Evolutionary conservation across 2,329 filamentous ascomycete species (phyloP).

Genomic region (Beauveria rudraprayagi): DNA sequence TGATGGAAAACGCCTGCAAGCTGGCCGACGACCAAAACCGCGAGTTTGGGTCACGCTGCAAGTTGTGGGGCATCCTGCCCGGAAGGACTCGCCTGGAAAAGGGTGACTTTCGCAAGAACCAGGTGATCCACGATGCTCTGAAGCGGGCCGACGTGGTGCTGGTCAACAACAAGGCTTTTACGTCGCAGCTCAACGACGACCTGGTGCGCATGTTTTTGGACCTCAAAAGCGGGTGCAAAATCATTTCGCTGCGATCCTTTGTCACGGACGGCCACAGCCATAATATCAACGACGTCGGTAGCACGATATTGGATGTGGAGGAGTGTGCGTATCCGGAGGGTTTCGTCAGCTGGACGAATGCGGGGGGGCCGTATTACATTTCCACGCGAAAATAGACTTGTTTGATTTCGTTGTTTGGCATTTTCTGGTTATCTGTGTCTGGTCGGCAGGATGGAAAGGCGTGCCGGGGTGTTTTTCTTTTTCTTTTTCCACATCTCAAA

Average conservation of each 20-base stretch:
- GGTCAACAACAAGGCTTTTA: slow-evolving; percentile 97
- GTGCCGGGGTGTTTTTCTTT: slow-evolving; percentile 12
- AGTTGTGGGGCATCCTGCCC: slow-evolving; percentile 78
- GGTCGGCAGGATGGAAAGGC: slow-evolving; percentile 9
- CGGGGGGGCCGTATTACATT: slow-evolving; percentile 79
- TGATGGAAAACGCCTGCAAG: slow-evolving; percentile 84
- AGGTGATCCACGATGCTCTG: slow-evolving; percentile 62
- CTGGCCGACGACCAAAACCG: slow-evolving; percentile 71
- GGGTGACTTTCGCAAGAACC: slow-evolving; percentile 75
- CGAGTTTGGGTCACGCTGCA: slow-evolving; percentile 79
- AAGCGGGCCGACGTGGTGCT: slow-evolving; percentile 88
- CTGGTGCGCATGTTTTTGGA: slow-evolving; percentile 88
- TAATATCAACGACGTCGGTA: slow-evolving; percentile 70
- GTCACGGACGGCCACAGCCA: slow-evolving; percentile 71
- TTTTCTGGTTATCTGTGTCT: neutral
- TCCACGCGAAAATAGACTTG: slow-evolving; percentile 60
- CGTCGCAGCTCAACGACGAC: slow-evolving; percentile 73
- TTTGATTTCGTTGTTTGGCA: neutral
- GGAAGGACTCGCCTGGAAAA: slow-evolving; percentile 73
- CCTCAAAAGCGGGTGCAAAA: slow-evolving; percentile 79
- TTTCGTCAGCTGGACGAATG: slow-evolving; percentile 89
- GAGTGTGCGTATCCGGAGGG: slow-evolving; percentile 51
- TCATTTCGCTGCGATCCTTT: slow-evolving; percentile 89
- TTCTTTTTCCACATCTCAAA: neutral
- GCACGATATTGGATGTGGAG: slow-evolving; percentile 72